Evolutionary conservation across 331 rosid species (phyloP), one percentile per base, ranked within the genome.

Genomic region (Saraca asoca): DNA sequence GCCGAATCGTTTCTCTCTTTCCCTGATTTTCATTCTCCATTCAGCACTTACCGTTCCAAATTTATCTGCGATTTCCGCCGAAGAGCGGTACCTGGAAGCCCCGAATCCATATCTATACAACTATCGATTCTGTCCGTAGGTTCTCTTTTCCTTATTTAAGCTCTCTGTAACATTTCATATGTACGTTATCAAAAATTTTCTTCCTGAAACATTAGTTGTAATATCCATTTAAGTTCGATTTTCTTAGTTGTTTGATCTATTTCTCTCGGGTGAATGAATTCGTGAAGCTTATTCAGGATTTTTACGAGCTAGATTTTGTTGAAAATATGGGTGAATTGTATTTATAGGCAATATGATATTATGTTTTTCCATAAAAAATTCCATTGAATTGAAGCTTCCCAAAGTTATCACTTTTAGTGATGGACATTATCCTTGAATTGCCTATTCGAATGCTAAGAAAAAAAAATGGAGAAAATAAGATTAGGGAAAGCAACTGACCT

Each of bases 81-180:
- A 63, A 62, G 53, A 8, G 11, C 10, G 5, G n/a, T 58, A 33
- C 72, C 66, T 71, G 64, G 56, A 45, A 35, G 45, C 49, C 76
- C 20, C 51, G 57, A 58, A 35, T 63, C 62, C 16, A 46, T 7
- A 11, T 12, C 71, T 35, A 16, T 76, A 13, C 51, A 69, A 75
- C 75, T 58, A 17, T 38, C 51, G 41, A 55, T 77, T 68, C 38
- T 44, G 55, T 74, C 71, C 17, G 93, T 81, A 72, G 63, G 89
- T 75, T 48, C 45, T 56, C n/a, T 9, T 54, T 17, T 48, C 35
- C 15, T 6, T 29, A 34, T 70, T 69, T 39, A 57, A 53, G 7
- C 57, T 52, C 45, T 59, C 38, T 2, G 31, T 70, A 5, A 12
- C 19, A 15, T 66, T 58, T 49, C n/a, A 43, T 7, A 13, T 51